Conservation (phyloP, 2,329 filamentous ascomycete genomes). For the Mollisia scopiformis region DNA sequence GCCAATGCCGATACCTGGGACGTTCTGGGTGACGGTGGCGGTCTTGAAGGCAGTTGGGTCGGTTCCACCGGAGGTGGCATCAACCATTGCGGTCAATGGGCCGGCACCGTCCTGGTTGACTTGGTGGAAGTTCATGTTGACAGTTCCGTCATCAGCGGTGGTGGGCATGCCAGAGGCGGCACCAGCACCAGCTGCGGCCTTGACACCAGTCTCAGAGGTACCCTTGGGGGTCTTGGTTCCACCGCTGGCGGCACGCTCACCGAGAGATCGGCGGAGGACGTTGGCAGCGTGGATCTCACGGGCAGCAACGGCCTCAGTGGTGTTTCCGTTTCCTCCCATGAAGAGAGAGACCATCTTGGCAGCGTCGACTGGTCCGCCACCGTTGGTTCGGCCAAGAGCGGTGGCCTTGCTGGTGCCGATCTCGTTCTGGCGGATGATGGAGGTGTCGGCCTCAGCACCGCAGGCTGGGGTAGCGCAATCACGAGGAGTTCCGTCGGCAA, state of each 20-base stretch:
- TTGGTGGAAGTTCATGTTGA: slow-evolving; percentile 69
- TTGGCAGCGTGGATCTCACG: slow-evolving; percentile 76
- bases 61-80: slow-evolving; percentile 65
- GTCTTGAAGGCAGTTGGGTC: slow-evolving; percentile 61
- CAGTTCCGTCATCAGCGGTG: slow-evolving; percentile 58
- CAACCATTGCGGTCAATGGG: slow-evolving; percentile 61
- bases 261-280: slow-evolving; percentile 42
- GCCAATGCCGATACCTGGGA: slow-evolving; percentile 59
- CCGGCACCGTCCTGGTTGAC: slow-evolving; percentile 74
- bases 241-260: slow-evolving; percentile 36
- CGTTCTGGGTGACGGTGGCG: slow-evolving; percentile 53
- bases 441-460: slow-evolving; percentile 70
- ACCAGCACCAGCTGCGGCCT: slow-evolving; percentile 56
- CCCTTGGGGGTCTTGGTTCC: slow-evolving; percentile 51
- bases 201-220: slow-evolving; percentile 55
- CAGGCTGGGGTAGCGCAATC: slow-evolving; percentile 64
- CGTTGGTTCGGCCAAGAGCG: slow-evolving; percentile 66
- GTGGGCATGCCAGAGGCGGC: slow-evolving; percentile 58
- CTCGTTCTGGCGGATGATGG: slow-evolving; percentile 67
- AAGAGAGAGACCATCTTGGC: slow-evolving; percentile 60
- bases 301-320: slow-evolving; percentile 54
- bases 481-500: slow-evolving; percentile 68
- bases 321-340: slow-evolving; percentile 52
- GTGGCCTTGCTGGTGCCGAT: slow-evolving; percentile 56
- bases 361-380: slow-evolving; percentile 61